phyloP scores from a whole-genome alignment of 805 yeast genomes.

The Starmerella potacharoeniae region DNA sequence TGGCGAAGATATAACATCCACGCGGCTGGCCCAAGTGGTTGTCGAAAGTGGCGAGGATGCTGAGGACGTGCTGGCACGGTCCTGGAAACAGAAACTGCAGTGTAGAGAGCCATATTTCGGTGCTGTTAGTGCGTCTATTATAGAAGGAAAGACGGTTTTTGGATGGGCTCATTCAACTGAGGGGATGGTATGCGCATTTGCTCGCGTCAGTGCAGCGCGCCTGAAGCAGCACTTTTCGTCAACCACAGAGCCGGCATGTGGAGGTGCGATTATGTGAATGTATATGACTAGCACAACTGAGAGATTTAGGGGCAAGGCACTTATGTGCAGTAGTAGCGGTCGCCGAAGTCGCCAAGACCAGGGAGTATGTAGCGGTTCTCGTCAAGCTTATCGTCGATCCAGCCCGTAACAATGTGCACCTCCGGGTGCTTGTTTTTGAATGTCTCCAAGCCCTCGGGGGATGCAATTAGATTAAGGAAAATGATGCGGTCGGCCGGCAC shows the following conservation, averaged over 20 bases:
- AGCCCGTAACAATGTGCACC: slow-evolving; percentile 85
- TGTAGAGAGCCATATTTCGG: not conserved
- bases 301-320: not conserved
- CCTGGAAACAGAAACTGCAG: slow-evolving; percentile 1
- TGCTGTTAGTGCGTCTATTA: not conserved
- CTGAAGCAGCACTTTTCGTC: not conserved
- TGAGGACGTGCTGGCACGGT: not conserved
- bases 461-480: slow-evolving; percentile 81
- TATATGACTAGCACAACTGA: not conserved
- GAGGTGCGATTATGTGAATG: slow-evolving; percentile 3
- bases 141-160: not conserved
- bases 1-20: slow-evolving; percentile 33
- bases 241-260: slow-evolving; percentile 8
- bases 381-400: slow-evolving; percentile 76
- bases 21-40: slow-evolving; percentile 24
- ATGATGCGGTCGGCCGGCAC: slow-evolving; percentile 78
- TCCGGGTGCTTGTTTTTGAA: slow-evolving; percentile 72
- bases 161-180: slow-evolving; percentile 22
- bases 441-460: slow-evolving; percentile 83
- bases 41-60: not conserved
- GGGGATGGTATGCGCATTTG: slow-evolving; percentile 16
- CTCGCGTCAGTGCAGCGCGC: not conserved
- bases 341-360: slow-evolving; percentile 97
- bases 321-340: slow-evolving; percentile 85
- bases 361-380: slow-evolving; percentile 80